These are phyloP conservation scores for Zoysia pacifica DNA, from an alignment of 176 grass and related monocot species.

Conservation along the genomic window DNA sequence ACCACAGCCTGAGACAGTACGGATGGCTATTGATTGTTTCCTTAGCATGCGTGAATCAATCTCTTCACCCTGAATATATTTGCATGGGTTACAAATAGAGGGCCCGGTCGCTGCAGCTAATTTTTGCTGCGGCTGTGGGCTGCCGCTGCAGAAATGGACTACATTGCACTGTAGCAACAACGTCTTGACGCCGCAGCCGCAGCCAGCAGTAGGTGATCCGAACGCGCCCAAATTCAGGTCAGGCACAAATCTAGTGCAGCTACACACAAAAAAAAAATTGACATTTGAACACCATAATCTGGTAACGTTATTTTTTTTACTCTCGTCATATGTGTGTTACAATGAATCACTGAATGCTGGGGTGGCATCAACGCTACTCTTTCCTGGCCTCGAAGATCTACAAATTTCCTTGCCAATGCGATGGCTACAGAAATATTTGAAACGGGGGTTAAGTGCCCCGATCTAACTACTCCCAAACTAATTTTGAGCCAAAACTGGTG, in stretches of 20 bases:
- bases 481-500: slow-evolving; percentile 58
- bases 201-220: too few species aligned
- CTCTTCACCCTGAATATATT: neutral
- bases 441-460: neutral
- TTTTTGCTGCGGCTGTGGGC: too few species aligned
- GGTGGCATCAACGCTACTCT: neutral
- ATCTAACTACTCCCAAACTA: slow-evolving; percentile 50
- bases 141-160: too few species aligned
- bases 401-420: neutral
- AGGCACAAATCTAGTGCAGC: neutral
- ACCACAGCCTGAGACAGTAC: neutral
- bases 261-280: neutral
- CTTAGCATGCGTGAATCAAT: too few species aligned
- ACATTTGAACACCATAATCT: neutral
- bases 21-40: too few species aligned
- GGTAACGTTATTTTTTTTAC: neutral
- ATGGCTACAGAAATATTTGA: neutral
- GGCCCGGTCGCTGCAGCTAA: too few species aligned
- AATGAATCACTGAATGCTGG: neutral
- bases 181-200: too few species aligned
- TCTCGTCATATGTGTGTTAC: neutral
- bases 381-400: neutral
- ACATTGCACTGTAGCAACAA: too few species aligned
- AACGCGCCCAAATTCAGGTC: neutral
- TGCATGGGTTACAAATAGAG: neutral